phyloP scores from a whole-genome alignment of 208 protist species.

The Leishmania amazonensis region DNA sequence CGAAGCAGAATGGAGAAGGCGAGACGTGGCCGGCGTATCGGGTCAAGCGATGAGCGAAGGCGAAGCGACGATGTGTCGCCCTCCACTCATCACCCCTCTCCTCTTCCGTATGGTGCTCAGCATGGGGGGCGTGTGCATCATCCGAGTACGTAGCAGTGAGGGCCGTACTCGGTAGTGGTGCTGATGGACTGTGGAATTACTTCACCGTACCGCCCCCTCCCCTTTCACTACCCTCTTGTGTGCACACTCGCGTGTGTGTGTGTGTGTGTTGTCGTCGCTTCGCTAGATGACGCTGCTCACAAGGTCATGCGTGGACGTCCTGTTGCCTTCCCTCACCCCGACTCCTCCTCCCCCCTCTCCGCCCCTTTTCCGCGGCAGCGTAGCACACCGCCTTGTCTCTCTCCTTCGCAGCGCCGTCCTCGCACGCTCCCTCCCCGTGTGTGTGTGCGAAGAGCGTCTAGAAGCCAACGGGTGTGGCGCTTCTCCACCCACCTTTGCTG shows the following conservation, averaged over 20 bases:
- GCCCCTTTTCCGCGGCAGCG: background rate
- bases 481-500: background rate
- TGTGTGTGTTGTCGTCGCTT: background rate
- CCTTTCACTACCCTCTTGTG: background rate
- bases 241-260: slow-evolving; percentile 1
- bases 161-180: background rate
- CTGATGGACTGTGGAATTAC: background rate
- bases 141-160: background rate
- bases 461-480: background rate
- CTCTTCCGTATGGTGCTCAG: background rate
- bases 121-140: background rate
- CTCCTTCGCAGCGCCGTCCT: background rate
- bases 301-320: no score
- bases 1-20: no score
- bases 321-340: background rate
- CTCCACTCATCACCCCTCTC: background rate
- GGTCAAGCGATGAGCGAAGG: no score
- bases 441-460: background rate
- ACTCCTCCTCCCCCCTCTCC: no score
- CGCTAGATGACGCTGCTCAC: no score
- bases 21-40: background rate
- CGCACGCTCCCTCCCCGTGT: background rate
- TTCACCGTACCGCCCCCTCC: background rate
- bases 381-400: no score
- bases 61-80: no score